Conservation (phyloP, 306 rosid genomes). For the Quillaja saponaria region DNA sequence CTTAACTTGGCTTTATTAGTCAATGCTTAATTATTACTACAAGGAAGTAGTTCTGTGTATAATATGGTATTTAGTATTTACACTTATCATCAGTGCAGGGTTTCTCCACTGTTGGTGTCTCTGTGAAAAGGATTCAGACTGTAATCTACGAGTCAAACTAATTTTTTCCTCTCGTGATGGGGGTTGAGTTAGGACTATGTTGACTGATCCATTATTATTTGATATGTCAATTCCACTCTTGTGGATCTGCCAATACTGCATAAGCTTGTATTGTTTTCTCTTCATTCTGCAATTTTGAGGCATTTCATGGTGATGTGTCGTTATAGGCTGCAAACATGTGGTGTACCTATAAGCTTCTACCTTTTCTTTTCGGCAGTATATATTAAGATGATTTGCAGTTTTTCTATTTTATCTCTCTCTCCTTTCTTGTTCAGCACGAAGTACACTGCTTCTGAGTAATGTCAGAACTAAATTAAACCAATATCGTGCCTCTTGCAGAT, state of each 20-base stretch:
- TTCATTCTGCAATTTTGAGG: constrained; percentile 3
- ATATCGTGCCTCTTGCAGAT: constrained; percentile 54
- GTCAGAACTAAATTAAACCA: background rate
- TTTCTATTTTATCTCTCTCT: background rate
- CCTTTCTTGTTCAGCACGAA: too few relatives aligned
- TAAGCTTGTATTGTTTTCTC: background rate
- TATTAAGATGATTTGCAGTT: background rate
- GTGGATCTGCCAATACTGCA: constrained; percentile 5
- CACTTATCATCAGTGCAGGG: constrained; percentile 1
- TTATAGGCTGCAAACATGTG: constrained; percentile 10
- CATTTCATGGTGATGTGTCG: constrained; percentile 10
- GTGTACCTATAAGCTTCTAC: constrained; percentile 1
- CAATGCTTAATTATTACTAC: background rate
- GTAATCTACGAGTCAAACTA: constrained; percentile 3
- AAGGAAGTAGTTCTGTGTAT: background rate
- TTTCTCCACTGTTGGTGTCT: constrained; percentile 13
- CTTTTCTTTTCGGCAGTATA: constrained; percentile 21
- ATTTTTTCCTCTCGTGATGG: constrained; percentile 11
- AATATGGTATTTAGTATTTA: constrained; percentile 1
- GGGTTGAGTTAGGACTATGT: constrained; percentile 16
- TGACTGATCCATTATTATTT: constrained; percentile 7
- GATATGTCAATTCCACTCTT: constrained; percentile 12
- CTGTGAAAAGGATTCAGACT: constrained; percentile 9
- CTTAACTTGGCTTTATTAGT: background rate
- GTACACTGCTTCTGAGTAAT: too few relatives aligned